Base-by-base conservation (phyloP, 768 basidiomycete genomes). In the Rubroboletus pulcherrimus region DNA sequence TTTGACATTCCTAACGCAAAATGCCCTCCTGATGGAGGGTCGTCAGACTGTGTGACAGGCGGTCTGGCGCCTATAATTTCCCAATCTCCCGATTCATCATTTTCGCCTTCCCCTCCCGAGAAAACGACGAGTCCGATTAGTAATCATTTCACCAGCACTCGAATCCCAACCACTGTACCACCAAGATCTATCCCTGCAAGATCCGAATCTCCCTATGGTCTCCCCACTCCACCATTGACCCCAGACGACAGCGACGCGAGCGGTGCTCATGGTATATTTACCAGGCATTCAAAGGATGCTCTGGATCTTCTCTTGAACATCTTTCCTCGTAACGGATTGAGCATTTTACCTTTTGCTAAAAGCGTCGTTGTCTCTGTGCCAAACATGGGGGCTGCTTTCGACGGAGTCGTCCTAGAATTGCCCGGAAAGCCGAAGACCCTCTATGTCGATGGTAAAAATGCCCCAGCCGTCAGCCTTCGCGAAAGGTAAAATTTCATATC, bases 1-100 rank as follows among this genome's bases (percentile, higher is more conserved):
- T 93, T 93, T 93, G 91, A 93, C 91, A 79, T 77, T 80, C 89
- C 91, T 64, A 86, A 81, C 67, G 75, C 75, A 62, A 93, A 93
- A 93, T 93, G 91, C 91, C 91, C 91, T 90, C 91, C 90, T 65
- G 86, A 90, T 71, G 70, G 91, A 88, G 91, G 91, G 91, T 93
- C 91, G 90, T 86, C 84, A 80, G 84, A 82, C 81, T 86, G 89
- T 83, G 91, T 93, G 91, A 93, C 87, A 93, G 91, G 82, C 89
- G 81, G 85, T 78, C 81, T 82, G 86, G 82, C 89, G 91, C 77
- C 78, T 69, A 74, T 72, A 58, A 73, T 77, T 65, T 77, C 81
- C 68, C 72, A 75, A 73, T 71, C 76, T 63, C 74, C 77, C 55
- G 60, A 64, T 58, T 68, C 71, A 49, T 66, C 61, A 44, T 63